These are phyloP conservation scores for Vitis riparia DNA, from an alignment of 164 flowering plant species.

Conservation along the genomic window DNA sequence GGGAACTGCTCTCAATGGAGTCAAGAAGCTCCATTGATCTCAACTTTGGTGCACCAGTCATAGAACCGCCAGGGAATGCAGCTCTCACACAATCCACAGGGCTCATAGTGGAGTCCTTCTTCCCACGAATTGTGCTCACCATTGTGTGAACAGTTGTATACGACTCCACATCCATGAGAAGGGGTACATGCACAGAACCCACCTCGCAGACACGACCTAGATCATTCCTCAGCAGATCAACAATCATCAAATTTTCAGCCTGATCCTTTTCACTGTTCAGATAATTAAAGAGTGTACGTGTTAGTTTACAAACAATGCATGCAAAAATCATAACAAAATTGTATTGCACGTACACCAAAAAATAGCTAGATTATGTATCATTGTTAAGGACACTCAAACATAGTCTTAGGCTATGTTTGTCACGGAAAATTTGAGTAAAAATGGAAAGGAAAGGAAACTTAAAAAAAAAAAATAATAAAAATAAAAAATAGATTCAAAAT, in stretches of 20 bases:
- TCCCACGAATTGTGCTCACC: conserved; percentile 92
- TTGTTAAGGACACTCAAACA: too few relatives aligned
- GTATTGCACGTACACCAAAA: too few relatives aligned
- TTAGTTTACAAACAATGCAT: background rate
- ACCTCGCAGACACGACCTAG: conserved; percentile 94
- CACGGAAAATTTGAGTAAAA: too few relatives aligned
- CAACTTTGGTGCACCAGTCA: conserved; percentile 98
- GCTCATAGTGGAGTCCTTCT: conserved; percentile 43
- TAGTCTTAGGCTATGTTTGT: too few relatives aligned
- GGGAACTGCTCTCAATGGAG: conserved; percentile 70
- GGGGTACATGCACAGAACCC: conserved; percentile 90
- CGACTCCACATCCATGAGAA: conserved; percentile 90
- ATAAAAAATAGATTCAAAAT: too few relatives aligned
- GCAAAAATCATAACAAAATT: too few relatives aligned
- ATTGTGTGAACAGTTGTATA: conserved; percentile 95
- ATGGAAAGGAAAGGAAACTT: too few relatives aligned
- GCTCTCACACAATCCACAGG: conserved; percentile 82
- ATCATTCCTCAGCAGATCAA: conserved; percentile 94
- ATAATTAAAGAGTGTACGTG: background rate
- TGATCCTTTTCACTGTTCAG: conserved; percentile 89
- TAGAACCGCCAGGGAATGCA: conserved; percentile 98
- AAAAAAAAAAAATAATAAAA: too few relatives aligned
- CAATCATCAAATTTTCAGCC: conserved; percentile 98
- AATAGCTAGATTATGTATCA: too few relatives aligned
- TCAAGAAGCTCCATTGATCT: conserved; percentile 95